A percentile compares a stretch with the other conserved stretches of the same genome.
These are phyloP conservation scores for Cercospora brassicicola DNA, from an alignment of 2,329 filamentous ascomycete species.

Conservation along the genomic window DNA sequence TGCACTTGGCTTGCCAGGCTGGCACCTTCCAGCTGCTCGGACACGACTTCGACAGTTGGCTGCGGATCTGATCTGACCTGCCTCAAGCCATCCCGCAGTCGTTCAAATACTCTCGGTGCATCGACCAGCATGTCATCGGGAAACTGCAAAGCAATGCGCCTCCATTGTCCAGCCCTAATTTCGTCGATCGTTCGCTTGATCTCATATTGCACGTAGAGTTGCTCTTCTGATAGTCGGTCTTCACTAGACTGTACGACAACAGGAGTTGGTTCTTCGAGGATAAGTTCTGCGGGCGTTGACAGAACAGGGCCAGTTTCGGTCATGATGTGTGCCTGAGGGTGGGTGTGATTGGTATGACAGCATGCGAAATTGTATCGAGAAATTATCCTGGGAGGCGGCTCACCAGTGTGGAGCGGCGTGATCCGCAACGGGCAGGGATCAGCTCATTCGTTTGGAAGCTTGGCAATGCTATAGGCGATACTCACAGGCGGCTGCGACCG, in stretches of 20 bases:
- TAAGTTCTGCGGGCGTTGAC: conserved; percentile 62
- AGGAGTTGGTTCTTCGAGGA: conserved; percentile 57
- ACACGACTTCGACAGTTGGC: conserved; percentile 8
- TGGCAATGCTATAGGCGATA: neutral
- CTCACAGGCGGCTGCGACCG: neutral
- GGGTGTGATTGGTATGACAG: conserved; percentile 6
- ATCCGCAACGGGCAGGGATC: neutral
- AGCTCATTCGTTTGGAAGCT: neutral
- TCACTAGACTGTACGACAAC: conserved; percentile 35
- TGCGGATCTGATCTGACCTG: conserved; percentile 4
- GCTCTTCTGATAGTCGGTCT: conserved; percentile 60
- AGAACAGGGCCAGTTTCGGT: conserved; percentile 54
- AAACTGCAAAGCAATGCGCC: conserved; percentile 85
- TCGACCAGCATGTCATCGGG: conserved; percentile 89
- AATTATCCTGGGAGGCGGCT: conserved; percentile 4
- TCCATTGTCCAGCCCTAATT: conserved; percentile 70
- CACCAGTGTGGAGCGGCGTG: conserved; percentile 1
- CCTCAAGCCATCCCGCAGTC: conserved; percentile 57
- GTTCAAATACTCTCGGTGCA: conserved; percentile 74
- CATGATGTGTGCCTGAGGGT: conserved; percentile 2
- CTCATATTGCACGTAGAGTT: conserved; percentile 78
- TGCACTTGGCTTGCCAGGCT: neutral
- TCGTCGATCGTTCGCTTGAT: conserved; percentile 75
- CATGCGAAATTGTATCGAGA: conserved; percentile 8
- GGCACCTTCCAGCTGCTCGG: conserved; percentile 14